phyloP scores from a whole-genome alignment of 2,329 filamentous ascomycete genomes.

The Fonsecaea nubica region DNA sequence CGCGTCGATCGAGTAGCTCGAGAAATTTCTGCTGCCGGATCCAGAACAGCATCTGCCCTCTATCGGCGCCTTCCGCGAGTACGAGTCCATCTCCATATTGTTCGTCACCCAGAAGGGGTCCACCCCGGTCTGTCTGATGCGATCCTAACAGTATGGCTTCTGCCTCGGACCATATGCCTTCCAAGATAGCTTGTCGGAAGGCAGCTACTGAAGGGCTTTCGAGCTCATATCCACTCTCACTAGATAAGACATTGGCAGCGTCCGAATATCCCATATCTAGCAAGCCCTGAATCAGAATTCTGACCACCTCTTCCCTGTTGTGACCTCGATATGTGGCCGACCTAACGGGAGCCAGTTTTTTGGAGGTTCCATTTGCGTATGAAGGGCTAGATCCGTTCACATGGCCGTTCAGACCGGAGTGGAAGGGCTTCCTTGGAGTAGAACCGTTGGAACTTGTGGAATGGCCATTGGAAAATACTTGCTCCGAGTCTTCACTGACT shows the following conservation, averaged over 20 bases:
- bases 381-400: conserved; percentile 47
- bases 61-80: conserved; percentile 76
- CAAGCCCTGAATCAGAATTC: conserved; percentile 89
- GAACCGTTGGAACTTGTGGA: conserved; percentile 65
- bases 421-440: conserved; percentile 54
- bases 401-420: conserved; percentile 57
- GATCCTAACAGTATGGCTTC: conserved; percentile 75
- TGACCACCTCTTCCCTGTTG: conserved; percentile 88
- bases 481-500: conserved; percentile 60
- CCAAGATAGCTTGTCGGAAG: conserved; percentile 79
- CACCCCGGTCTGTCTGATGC: conserved; percentile 51
- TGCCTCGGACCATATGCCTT: conserved; percentile 83
- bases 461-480: conserved; percentile 62
- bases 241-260: conserved; percentile 75
- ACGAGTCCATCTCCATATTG: conserved; percentile 63
- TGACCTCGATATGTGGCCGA: conserved; percentile 75
- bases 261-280: conserved; percentile 83
- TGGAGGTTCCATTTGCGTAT: conserved; percentile 50
- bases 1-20: conserved; percentile 79
- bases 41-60: conserved; percentile 82
- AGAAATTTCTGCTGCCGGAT: conserved; percentile 94
- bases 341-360: conserved; percentile 41
- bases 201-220: conserved; percentile 86
- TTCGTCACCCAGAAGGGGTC: conserved; percentile 47
- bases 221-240: conserved; percentile 84